Evolutionary conservation across 169 alveolate genomes (phyloP).

Genomic region (Cyclospora cayetanensis): DNA sequence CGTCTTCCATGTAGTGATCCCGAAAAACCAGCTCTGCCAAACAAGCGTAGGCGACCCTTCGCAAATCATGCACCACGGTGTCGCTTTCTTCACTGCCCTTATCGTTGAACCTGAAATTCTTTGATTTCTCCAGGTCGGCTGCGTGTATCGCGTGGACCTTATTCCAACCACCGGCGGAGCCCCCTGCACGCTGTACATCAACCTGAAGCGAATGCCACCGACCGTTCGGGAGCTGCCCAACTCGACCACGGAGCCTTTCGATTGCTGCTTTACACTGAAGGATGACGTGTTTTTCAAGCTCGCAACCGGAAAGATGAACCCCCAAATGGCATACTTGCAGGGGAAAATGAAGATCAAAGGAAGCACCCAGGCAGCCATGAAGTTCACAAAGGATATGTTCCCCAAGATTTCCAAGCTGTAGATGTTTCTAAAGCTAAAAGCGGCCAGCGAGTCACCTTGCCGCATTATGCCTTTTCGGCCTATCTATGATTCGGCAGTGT

Average conservation of each 20-base stretch:
- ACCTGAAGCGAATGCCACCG: conserved; percentile 81
- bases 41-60: neutral
- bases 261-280: conserved; percentile 72
- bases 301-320: conserved; percentile 86
- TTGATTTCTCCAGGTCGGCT: conserved; percentile 76
- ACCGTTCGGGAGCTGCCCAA: conserved; percentile 74
- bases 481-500: no score
- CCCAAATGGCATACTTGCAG: conserved; percentile 91
- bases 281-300: conserved; percentile 87
- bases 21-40: no score
- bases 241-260: conserved; percentile 76
- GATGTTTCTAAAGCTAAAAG: neutral
- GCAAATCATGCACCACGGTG: neutral
- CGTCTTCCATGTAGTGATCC: neutral
- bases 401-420: conserved; percentile 48
- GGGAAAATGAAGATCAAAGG: conserved; percentile 93
- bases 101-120: neutral
- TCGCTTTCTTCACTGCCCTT: neutral
- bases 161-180: conserved; percentile 79
- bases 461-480: no score
- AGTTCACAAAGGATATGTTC: conserved; percentile 89
- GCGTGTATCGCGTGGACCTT: conserved; percentile 84
- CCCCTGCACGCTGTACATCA: conserved; percentile 80
- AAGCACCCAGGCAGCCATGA: conserved; percentile 90
- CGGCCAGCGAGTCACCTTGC: no score